These are phyloP conservation scores for Agrostemma githago DNA, from an alignment of 148 eudicot genomes.

Conservation along the genomic window DNA sequence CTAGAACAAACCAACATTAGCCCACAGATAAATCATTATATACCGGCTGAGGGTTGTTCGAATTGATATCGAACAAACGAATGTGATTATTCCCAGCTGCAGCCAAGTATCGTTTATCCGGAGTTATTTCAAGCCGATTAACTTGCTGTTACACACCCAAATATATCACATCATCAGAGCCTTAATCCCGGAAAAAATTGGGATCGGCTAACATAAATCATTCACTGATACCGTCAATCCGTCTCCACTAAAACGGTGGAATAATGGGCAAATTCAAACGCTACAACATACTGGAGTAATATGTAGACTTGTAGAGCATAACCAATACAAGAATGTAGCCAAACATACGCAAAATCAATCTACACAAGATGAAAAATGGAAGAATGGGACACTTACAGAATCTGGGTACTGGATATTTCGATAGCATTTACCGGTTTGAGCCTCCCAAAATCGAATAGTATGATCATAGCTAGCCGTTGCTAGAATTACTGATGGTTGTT, in stretches of 20 bases:
- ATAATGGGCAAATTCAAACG: no score
- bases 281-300: no score
- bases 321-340: neutral
- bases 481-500: slow-evolving; percentile 55
- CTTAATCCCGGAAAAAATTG: no score
- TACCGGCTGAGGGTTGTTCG: slow-evolving; percentile 82
- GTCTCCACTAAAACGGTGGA: no score
- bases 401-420: slow-evolving; percentile 89
- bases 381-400: slow-evolving; percentile 44
- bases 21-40: neutral
- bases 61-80: slow-evolving; percentile 80
- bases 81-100: slow-evolving; percentile 96
- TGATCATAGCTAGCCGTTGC: slow-evolving; percentile 96
- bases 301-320: neutral
- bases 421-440: slow-evolving; percentile 80
- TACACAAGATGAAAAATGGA: neutral
- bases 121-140: slow-evolving; percentile 90
- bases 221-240: no score
- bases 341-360: neutral
- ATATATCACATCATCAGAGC: slow-evolving; percentile 7
- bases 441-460: slow-evolving; percentile 93
- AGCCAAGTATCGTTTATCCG: slow-evolving; percentile 81
- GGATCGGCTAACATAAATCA: no score
- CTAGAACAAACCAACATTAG: neutral
- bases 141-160: slow-evolving; percentile 60